Evolutionary conservation across 192 early-diverging fungal genomes (phyloP).

Genomic region (Kickxella alabastrina): DNA sequence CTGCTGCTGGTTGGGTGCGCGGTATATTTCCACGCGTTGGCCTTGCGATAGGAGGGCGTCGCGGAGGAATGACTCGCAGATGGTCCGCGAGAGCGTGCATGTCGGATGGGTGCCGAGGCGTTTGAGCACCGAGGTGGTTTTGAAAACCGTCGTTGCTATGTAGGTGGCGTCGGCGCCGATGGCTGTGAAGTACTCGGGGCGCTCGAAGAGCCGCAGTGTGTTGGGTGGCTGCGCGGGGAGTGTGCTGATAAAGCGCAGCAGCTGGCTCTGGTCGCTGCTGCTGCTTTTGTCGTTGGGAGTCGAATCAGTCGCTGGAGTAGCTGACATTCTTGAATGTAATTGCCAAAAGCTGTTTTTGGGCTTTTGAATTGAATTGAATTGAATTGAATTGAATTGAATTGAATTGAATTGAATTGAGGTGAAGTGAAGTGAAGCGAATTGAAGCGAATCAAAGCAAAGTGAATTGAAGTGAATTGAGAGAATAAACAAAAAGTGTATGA

Average conservation of each 20-base stretch:
- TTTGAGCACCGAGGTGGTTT: conserved; percentile 88
- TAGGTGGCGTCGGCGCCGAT: conserved; percentile 88
- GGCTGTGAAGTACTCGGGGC: conserved; percentile 76
- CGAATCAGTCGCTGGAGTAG: background rate
- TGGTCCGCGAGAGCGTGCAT: conserved; percentile 74
- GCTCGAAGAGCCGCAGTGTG: conserved; percentile 52
- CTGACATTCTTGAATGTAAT: background rate
- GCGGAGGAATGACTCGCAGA: conserved; percentile 72
- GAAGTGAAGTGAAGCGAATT: too few relatives aligned
- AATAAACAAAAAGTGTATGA: too few relatives aligned
- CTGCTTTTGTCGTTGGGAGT: conserved; percentile 4
- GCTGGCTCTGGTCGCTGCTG: conserved; percentile 41
- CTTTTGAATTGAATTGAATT: too few relatives aligned
- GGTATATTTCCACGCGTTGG: conserved; percentile 84
- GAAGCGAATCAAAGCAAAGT: too few relatives aligned
- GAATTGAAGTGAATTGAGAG: too few relatives aligned
- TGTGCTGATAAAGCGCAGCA: conserved; percentile 30
- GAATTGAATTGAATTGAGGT: too few relatives aligned
- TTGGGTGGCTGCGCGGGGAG: conserved; percentile 28
- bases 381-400: too few relatives aligned
- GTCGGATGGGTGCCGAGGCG: conserved; percentile 79
- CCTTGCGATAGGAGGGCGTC: conserved; percentile 73
- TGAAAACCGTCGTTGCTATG: conserved; percentile 82
- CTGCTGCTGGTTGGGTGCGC: conserved; percentile 39
- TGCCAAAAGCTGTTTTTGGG: too few relatives aligned